Conservation (phyloP, 148 eudicot genomes). For the Rhododendron ovatum region DNA sequence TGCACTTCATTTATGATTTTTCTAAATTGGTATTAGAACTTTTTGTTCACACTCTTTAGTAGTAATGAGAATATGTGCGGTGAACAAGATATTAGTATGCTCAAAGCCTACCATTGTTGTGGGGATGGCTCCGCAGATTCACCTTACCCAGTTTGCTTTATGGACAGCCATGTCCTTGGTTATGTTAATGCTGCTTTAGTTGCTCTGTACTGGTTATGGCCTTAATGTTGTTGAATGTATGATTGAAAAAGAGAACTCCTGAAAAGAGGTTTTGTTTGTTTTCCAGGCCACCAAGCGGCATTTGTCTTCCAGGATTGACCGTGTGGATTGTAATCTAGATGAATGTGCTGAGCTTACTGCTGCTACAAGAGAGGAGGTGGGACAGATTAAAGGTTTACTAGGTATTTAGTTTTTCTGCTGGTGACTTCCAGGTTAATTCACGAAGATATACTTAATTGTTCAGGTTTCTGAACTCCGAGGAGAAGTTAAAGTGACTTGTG, state of each 20-base stretch:
- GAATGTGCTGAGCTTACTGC: constrained; percentile 39
- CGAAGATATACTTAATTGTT: background rate
- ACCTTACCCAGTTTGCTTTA: background rate
- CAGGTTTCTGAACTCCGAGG: constrained; percentile 52
- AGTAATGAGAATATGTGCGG: background rate
- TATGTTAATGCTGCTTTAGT: background rate
- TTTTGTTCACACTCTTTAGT: background rate
- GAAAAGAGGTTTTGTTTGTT: constrained; percentile 5
- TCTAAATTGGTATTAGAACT: background rate
- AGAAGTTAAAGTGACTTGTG: constrained; percentile 33
- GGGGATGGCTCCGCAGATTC: background rate
- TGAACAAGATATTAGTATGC: background rate
- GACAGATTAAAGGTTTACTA: constrained; percentile 12
- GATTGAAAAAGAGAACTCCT: background rate
- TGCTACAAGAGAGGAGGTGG: constrained; percentile 49
- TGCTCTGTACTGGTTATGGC: background rate
- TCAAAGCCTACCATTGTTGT: background rate
- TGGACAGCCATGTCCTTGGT: background rate
- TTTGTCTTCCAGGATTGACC: constrained; percentile 51
- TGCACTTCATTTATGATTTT: background rate
- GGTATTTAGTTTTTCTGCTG: background rate
- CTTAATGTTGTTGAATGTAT: background rate
- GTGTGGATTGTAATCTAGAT: constrained; percentile 40
- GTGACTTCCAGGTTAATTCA: background rate
- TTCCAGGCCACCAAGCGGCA: constrained; percentile 46